Conservation (phyloP, 2,329 filamentous ascomycete genomes). For the Exophiala lecanii-corni region DNA sequence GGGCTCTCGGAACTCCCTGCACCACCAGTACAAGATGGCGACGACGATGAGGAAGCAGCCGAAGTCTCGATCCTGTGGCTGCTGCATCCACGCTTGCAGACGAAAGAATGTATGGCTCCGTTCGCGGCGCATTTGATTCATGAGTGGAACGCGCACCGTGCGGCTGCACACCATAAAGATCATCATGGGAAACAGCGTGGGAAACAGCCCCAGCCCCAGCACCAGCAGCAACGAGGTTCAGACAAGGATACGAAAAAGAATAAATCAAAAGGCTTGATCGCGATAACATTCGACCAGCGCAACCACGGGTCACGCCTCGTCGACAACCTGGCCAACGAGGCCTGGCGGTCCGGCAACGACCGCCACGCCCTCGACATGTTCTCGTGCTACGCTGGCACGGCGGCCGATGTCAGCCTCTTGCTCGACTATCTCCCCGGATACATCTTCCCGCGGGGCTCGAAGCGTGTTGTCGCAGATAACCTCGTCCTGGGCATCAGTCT, state of each 20-base stretch:
- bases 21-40: not conserved
- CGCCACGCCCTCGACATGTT: constrained; percentile 92
- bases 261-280: constrained; percentile 61
- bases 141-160: constrained; percentile 55
- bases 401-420: constrained; percentile 67
- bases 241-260: constrained; percentile 29
- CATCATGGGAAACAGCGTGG: too few relatives aligned
- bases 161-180: too few relatives aligned
- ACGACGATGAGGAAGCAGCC: constrained; percentile 6
- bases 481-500: constrained; percentile 77
- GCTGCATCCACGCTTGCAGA: constrained; percentile 71
- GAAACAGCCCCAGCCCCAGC: too few relatives aligned
- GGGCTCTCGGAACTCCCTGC: constrained; percentile 68
- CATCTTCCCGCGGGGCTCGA: constrained; percentile 49
- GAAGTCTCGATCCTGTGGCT: constrained; percentile 82
- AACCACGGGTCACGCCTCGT: constrained; percentile 80
- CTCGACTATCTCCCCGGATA: constrained; percentile 76
- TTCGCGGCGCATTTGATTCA: constrained; percentile 65
- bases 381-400: constrained; percentile 57
- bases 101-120: constrained; percentile 67
- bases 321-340: constrained; percentile 63
- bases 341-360: constrained; percentile 74
- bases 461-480: constrained; percentile 53
- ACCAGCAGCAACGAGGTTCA: too few relatives aligned
- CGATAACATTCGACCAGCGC: constrained; percentile 82